phyloP scores from a whole-genome alignment of 768 basidiomycete genomes.

The Baorangia bicolor region DNA sequence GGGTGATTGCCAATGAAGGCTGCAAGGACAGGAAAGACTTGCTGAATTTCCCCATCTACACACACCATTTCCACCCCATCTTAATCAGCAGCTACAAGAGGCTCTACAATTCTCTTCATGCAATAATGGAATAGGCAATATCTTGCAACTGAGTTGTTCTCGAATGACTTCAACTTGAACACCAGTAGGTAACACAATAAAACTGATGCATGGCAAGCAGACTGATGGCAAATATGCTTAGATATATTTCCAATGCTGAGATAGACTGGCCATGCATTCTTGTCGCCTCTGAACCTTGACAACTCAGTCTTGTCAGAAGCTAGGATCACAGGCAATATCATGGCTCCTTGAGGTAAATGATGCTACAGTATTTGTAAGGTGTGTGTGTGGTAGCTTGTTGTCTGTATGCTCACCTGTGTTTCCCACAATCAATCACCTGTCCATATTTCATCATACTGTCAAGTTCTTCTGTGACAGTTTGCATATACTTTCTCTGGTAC shows the following conservation, averaged over 20 bases:
- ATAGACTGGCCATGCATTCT: background rate
- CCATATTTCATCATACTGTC: background rate
- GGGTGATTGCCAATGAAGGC: background rate
- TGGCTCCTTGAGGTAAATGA: background rate
- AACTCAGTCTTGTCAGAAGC: background rate
- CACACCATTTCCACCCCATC: background rate
- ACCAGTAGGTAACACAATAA: background rate
- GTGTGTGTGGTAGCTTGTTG: too few relatives aligned
- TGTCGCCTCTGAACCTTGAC: background rate
- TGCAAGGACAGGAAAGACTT: background rate
- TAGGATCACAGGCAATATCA: background rate
- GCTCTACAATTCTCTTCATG: background rate
- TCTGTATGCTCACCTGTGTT: background rate
- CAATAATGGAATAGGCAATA: background rate
- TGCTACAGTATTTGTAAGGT: background rate
- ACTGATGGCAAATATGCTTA: background rate
- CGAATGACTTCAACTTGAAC: background rate
- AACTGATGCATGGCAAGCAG: background rate
- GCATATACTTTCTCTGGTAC: background rate
- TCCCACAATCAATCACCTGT: background rate
- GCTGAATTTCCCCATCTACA: background rate
- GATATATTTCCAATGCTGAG: background rate
- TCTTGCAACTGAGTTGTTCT: background rate
- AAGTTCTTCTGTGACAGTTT: background rate
- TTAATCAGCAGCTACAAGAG: accelerated